Conservation (phyloP, 805 yeast species). For the Monosporozyma servazzii region DNA sequence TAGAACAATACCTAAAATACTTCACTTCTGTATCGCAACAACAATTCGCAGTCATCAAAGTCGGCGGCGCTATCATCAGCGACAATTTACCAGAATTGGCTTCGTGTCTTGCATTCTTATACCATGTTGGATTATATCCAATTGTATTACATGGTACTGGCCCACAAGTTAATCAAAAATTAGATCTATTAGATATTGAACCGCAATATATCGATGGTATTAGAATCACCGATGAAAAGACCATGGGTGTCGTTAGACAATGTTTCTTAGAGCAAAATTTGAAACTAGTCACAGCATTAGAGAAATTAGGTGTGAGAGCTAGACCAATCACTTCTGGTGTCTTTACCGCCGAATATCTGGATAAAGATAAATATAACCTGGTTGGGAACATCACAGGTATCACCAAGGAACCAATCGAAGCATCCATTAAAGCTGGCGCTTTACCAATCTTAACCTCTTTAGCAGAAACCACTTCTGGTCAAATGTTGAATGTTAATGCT, state of each 20-base stretch:
- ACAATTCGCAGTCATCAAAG: slow-evolving; percentile 96
- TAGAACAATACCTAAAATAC: slow-evolving; percentile 92
- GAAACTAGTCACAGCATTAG: slow-evolving; percentile 89
- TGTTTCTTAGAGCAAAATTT: slow-evolving; percentile 94
- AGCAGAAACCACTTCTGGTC: slow-evolving; percentile 96
- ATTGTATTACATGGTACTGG: slow-evolving; percentile 98
- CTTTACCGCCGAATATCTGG: slow-evolving; percentile 85
- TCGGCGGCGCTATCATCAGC: slow-evolving; percentile 98
- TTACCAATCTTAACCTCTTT: slow-evolving; percentile 91
- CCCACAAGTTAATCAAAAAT: slow-evolving; percentile 91
- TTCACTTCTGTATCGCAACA: slow-evolving; percentile 94
- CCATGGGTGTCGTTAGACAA: slow-evolving; percentile 92
- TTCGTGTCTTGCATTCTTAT: slow-evolving; percentile 87
- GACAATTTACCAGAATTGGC: slow-evolving; percentile 90
- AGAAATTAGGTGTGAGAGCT: slow-evolving; percentile 93
- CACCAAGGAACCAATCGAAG: slow-evolving; percentile 83
- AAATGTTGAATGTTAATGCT: slow-evolving; percentile 93
- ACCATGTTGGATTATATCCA: slow-evolving; percentile 96
- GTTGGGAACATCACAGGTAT: slow-evolving; percentile 88
- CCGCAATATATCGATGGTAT: slow-evolving; percentile 96
- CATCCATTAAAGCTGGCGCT: slow-evolving; percentile 92
- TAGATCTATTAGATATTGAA: slow-evolving; percentile 89
- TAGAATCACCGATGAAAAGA: slow-evolving; percentile 85
- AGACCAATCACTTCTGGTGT: slow-evolving; percentile 98
- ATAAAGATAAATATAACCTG: slow-evolving; percentile 79